These are phyloP conservation scores for Aspergillus sparsus DNA, from an alignment of 495 filamentous ascomycete species.

Conservation along the genomic window DNA sequence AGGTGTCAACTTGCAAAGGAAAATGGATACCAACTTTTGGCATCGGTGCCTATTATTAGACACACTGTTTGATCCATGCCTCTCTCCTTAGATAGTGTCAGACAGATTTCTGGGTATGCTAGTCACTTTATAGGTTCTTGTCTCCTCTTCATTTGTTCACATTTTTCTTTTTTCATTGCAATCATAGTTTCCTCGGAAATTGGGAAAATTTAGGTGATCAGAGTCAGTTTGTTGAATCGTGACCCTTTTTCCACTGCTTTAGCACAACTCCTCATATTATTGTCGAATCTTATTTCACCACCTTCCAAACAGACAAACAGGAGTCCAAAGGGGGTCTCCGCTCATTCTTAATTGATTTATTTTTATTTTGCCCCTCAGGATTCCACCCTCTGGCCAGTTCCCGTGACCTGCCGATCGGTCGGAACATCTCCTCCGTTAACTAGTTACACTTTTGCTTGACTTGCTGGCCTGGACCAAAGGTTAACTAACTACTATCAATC, in stretches of 20 bases:
- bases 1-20: not conserved
- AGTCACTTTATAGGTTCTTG: no score
- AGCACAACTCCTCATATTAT: no score
- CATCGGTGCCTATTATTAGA: slow-evolving; percentile 20
- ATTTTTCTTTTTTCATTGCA: no score
- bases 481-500: slow-evolving; percentile 4
- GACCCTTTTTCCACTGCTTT: no score
- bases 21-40: not conserved
- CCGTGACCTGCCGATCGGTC: slow-evolving; percentile 20
- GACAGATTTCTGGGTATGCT: no score
- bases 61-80: not conserved
- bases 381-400: slow-evolving; percentile 3
- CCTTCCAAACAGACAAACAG: no score
- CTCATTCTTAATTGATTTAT: not conserved
- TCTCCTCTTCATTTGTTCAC: no score
- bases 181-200: no score
- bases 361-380: not conserved
- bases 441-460: slow-evolving; percentile 1
- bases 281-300: no score
- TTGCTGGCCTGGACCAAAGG: slow-evolving; percentile 4
- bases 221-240: no score
- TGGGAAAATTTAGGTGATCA: no score
- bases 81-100: not conserved
- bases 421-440: slow-evolving; percentile 16
- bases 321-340: no score